Evolutionary conservation across 2,329 filamentous ascomycete species (phyloP).

Genomic region (Beauveria pseudobassiana): DNA sequence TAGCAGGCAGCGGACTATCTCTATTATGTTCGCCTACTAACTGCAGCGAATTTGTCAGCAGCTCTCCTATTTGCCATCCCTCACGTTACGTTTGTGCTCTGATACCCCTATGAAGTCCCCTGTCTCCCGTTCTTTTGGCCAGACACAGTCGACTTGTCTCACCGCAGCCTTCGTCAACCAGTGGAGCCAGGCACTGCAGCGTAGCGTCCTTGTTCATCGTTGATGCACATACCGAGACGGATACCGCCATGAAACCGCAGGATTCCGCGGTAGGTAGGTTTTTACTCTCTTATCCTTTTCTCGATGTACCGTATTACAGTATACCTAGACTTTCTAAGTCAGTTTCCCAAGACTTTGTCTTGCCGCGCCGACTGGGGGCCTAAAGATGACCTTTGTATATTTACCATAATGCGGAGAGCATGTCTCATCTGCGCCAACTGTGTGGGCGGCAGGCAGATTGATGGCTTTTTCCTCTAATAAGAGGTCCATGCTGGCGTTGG

Average conservation of each 20-base stretch:
- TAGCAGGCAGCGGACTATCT: too few species aligned
- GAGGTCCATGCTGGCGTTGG: not conserved
- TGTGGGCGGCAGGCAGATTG: not conserved
- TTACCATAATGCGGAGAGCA: not conserved
- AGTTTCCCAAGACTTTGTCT: not conserved
- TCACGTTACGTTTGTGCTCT: too few species aligned
- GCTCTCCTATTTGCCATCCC: too few species aligned
- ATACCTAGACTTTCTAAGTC: not conserved
- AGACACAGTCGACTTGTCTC: too few species aligned
- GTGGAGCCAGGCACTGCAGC: too few species aligned
- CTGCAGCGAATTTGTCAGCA: too few species aligned
- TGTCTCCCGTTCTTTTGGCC: too few species aligned
- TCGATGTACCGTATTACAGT: not conserved
- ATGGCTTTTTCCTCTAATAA: not conserved
- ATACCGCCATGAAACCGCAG: not conserved
- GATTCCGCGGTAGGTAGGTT: not conserved
- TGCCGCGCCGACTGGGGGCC: not conserved
- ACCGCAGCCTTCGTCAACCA: too few species aligned
- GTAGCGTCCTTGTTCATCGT: not conserved
- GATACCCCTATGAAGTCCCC: too few species aligned
- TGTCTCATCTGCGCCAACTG: not conserved
- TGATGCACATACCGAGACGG: not conserved
- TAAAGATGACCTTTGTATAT: not conserved
- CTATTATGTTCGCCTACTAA: too few species aligned
- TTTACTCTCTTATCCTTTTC: not conserved